Evolutionary conservation across 2,329 filamentous ascomycete genomes (phyloP).

Genomic region (Phoma herbarum): DNA sequence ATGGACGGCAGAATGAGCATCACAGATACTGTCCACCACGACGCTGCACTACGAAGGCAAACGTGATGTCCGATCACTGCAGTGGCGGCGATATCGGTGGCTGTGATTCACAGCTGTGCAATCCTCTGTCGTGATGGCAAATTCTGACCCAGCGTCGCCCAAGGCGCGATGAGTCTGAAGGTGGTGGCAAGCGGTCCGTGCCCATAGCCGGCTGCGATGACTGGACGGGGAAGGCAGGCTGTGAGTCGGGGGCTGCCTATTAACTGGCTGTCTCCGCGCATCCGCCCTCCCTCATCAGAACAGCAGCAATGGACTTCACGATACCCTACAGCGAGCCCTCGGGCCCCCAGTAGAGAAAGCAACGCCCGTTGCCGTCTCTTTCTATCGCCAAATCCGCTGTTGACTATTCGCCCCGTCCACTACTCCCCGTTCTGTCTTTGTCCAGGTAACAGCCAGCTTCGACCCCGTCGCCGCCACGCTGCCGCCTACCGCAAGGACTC

Average conservation of each 20-base stretch:
- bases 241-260: slow-evolving; percentile 36
- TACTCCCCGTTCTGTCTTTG: slow-evolving; percentile 32
- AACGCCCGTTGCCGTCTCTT: slow-evolving; percentile 28
- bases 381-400: slow-evolving; percentile 29
- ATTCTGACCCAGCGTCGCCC: slow-evolving; percentile 17
- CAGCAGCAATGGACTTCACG: slow-evolving; percentile 47
- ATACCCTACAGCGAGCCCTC: slow-evolving; percentile 43
- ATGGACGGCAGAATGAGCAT: slow-evolving; percentile 1
- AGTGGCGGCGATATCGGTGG: slow-evolving; percentile 11
- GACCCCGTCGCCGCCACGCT: slow-evolving; percentile 39
- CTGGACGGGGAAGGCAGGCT: slow-evolving; percentile 27
- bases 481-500: slow-evolving; percentile 40
- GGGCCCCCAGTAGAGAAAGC: slow-evolving; percentile 43
- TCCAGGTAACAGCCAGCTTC: slow-evolving; percentile 40
- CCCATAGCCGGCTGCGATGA: slow-evolving; percentile 30
- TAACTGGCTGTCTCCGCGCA: slow-evolving; percentile 41
- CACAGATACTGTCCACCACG: background rate
- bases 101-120: slow-evolving; percentile 6
- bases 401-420: slow-evolving; percentile 24
- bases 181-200: slow-evolving; percentile 38
- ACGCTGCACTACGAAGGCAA: slow-evolving; percentile 5
- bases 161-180: slow-evolving; percentile 34
- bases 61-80: background rate
- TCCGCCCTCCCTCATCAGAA: slow-evolving; percentile 37
- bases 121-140: slow-evolving; percentile 16